Conservation (phyloP, 345 rosid genomes). For the Moringa oleifera region DNA sequence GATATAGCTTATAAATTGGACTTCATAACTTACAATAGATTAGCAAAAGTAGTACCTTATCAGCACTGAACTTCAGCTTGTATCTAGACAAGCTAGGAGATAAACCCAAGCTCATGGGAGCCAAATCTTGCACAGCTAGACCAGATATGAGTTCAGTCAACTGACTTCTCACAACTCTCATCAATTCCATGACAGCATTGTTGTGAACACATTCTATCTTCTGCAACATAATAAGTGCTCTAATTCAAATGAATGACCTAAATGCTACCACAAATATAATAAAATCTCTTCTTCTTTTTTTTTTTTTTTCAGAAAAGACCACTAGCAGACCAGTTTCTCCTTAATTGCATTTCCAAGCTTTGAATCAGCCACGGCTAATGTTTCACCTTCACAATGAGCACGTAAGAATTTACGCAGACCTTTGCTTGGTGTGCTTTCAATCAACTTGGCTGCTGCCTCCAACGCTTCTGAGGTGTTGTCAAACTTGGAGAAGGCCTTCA, state of each 20-base stretch:
- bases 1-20: neutral
- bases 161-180: conserved; percentile 77
- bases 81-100: conserved; percentile 85
- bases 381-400: conserved; percentile 61
- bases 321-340: conserved; percentile 60
- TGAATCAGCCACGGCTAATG: conserved; percentile 69
- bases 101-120: conserved; percentile 89
- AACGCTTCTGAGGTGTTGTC: conserved; percentile 75
- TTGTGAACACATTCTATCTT: conserved; percentile 84
- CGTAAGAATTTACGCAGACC: conserved; percentile 65
- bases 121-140: conserved; percentile 65
- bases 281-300: no score
- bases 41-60: conserved; percentile 45
- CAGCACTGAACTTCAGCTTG: conserved; percentile 84
- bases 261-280: neutral
- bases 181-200: conserved; percentile 77
- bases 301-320: neutral
- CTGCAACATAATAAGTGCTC: conserved; percentile 23
- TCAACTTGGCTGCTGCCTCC: conserved; percentile 58
- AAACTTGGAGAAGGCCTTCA: conserved; percentile 68
- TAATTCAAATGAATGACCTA: conserved; percentile 5
- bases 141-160: conserved; percentile 80
- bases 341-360: conserved; percentile 88
- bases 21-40: neutral
- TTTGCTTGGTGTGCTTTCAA: conserved; percentile 65